phyloP scores from a whole-genome alignment of 2,329 filamentous ascomycete species.

The Pseudogymnoascus sp. region DNA sequence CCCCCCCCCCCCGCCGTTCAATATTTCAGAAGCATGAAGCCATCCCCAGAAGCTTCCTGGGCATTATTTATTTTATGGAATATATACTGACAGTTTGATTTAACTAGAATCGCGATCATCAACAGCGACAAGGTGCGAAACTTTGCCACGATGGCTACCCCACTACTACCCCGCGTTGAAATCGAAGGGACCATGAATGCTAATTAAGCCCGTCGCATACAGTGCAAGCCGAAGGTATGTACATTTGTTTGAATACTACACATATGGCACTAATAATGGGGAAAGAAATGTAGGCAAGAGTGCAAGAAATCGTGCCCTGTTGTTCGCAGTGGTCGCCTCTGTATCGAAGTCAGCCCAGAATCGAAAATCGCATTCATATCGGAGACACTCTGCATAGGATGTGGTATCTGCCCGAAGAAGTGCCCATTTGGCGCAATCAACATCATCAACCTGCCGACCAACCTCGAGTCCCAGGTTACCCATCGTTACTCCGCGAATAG shows the following conservation, averaged over 20 bases:
- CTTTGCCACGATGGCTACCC: constrained; percentile 34
- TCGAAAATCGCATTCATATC: constrained; percentile 98
- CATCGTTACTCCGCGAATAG: constrained; percentile 99
- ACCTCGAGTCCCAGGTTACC: constrained; percentile 95
- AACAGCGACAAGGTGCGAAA: constrained; percentile 85
- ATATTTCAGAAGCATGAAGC: background rate
- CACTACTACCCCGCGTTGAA: constrained; percentile 27
- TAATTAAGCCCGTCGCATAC: constrained; percentile 34
- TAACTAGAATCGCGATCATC: constrained; percentile 87
- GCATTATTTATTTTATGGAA: background rate
- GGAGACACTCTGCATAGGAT: constrained; percentile 91
- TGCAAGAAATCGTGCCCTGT: constrained; percentile 99
- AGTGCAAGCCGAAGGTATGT: constrained; percentile 82
- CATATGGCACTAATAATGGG: constrained; percentile 27
- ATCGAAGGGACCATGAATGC: constrained; percentile 20
- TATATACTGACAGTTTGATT: constrained; percentile 5
- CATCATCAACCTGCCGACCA: constrained; percentile 99
- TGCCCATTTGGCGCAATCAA: constrained; percentile 98
- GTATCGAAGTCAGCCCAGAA: constrained; percentile 82
- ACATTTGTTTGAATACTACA: background rate
- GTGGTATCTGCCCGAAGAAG: constrained; percentile 99
- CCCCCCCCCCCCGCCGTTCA: background rate
- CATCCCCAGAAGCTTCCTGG: constrained; percentile 2
- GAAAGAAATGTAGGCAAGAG: constrained; percentile 93
- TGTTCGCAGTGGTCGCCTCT: constrained; percentile 92